Conservation (phyloP, 768 basidiomycete species). For the Coprinopsis marcescibilis region DNA sequence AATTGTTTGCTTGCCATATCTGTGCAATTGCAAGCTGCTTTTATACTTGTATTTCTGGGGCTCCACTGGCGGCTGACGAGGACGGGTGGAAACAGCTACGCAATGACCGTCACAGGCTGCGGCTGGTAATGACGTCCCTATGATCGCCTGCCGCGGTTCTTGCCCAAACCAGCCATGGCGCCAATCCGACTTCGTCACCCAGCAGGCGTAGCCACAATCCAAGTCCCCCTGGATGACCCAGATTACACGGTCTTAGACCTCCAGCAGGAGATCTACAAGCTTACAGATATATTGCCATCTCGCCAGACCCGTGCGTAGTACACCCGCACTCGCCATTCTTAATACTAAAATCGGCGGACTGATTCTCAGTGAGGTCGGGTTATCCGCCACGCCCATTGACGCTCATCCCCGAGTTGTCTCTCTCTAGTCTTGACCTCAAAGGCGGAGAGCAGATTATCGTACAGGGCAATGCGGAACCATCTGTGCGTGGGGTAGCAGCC, state of each 20-base stretch:
- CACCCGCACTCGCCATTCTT: too few relatives aligned
- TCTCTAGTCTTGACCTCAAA: constrained; percentile 72
- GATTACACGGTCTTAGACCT: constrained; percentile 67
- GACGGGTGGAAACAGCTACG: too few relatives aligned
- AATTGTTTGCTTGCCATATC: too few relatives aligned
- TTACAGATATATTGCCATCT: constrained; percentile 66
- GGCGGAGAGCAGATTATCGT: constrained; percentile 87
- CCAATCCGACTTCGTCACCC: constrained; percentile 80
- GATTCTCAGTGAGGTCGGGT: constrained; percentile 61
- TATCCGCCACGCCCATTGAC: constrained; percentile 79
- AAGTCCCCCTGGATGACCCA: constrained; percentile 51
- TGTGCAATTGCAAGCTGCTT: background rate
- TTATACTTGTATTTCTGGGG: constrained; percentile 1
- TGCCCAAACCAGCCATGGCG: constrained; percentile 40
- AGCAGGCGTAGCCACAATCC: constrained; percentile 73
- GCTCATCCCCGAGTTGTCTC: constrained; percentile 64
- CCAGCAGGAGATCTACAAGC: constrained; percentile 60
- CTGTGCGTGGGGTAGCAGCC: constrained; percentile 10
- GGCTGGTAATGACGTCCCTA: background rate
- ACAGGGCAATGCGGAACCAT: constrained; percentile 30
- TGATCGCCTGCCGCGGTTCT: background rate
- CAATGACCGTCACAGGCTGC: too few relatives aligned
- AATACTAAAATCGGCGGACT: constrained; percentile 1
- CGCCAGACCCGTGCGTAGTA: constrained; percentile 78
- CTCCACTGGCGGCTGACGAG: too few relatives aligned